Evolutionary conservation across 192 early-diverging fungal genomes (phyloP).

Genomic region (Phlyctochytrium planicorne): DNA sequence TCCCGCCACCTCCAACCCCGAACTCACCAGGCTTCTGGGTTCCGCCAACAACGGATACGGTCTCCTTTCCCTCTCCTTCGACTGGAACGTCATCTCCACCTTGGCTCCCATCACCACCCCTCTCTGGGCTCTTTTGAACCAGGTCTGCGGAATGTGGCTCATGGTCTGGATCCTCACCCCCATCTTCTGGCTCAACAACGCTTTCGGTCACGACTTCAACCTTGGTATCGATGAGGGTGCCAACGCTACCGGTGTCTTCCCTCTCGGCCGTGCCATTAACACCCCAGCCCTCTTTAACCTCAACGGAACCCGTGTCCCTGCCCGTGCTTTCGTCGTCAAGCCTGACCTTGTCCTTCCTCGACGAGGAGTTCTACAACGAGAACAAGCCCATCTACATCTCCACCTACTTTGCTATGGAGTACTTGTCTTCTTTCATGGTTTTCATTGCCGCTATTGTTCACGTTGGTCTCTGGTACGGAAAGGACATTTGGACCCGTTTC

Average conservation of each 20-base stretch:
- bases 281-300: slow-evolving; percentile 7
- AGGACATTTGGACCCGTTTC: slow-evolving; percentile 15
- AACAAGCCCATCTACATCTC: slow-evolving; percentile 33
- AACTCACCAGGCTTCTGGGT: slow-evolving; percentile 3
- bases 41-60: slow-evolving; percentile 49
- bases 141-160: slow-evolving; percentile 69
- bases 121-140: slow-evolving; percentile 69
- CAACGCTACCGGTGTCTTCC: slow-evolving; percentile 8
- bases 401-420: slow-evolving; percentile 10
- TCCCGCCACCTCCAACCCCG: background rate
- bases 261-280: slow-evolving; percentile 12
- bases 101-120: slow-evolving; percentile 70
- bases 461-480: slow-evolving; percentile 24
- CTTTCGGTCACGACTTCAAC: background rate
- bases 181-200: slow-evolving; percentile 14
- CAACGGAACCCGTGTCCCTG: background rate
- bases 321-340: background rate
- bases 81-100: slow-evolving; percentile 49
- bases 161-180: slow-evolving; percentile 76
- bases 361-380: slow-evolving; percentile 21
- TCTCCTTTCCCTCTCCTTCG: slow-evolving; percentile 56
- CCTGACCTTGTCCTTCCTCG: slow-evolving; percentile 2
- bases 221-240: background rate
- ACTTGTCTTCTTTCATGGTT: slow-evolving; percentile 12
- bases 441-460: slow-evolving; percentile 23